These are phyloP conservation scores for Cicer chorassanicum DNA, from an alignment of 306 rosid species.

Conservation along the genomic window DNA sequence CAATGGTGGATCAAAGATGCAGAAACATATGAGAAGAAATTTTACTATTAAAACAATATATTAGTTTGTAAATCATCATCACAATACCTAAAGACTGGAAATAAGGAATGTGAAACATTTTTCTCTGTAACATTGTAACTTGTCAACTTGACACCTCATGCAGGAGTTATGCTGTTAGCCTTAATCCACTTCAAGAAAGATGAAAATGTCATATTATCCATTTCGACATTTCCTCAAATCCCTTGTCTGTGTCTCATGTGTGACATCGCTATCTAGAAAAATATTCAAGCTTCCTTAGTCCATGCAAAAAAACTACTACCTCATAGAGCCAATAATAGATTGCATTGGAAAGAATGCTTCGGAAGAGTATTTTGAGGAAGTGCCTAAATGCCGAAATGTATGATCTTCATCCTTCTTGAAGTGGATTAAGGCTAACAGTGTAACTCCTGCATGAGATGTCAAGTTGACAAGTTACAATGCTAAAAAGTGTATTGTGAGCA, in stretches of 20 bases:
- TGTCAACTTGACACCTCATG: conserved; percentile 18
- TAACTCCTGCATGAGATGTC: conserved; percentile 15
- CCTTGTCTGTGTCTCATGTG: conserved; percentile 8
- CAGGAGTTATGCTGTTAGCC: conserved; percentile 8
- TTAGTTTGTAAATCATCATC: neutral
- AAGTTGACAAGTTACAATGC: conserved; percentile 15
- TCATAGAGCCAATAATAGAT: neutral
- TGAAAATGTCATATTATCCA: conserved; percentile 1
- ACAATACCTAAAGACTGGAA: neutral
- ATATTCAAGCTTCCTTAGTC: conserved; percentile 33
- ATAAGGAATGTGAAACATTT: neutral
- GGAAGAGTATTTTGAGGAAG: neutral
- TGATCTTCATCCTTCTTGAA: conserved; percentile 21
- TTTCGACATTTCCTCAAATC: conserved; percentile 34
- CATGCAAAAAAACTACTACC: conserved; percentile 36
- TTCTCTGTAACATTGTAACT: neutral
- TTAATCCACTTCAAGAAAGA: conserved; percentile 24
- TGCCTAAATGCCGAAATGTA: conserved; percentile 14
- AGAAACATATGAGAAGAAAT: neutral
- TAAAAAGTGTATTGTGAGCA: neutral
- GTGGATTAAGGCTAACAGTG: neutral
- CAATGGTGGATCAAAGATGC: conserved; percentile 8
- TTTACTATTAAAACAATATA: neutral
- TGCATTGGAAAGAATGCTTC: neutral
- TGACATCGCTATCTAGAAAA: conserved; percentile 24